A percentile compares a stretch with the other conserved stretches of the same genome.
Evolutionary conservation across 306 rosid species (phyloP).

Genomic region (Erythrophleum fordii): DNA sequence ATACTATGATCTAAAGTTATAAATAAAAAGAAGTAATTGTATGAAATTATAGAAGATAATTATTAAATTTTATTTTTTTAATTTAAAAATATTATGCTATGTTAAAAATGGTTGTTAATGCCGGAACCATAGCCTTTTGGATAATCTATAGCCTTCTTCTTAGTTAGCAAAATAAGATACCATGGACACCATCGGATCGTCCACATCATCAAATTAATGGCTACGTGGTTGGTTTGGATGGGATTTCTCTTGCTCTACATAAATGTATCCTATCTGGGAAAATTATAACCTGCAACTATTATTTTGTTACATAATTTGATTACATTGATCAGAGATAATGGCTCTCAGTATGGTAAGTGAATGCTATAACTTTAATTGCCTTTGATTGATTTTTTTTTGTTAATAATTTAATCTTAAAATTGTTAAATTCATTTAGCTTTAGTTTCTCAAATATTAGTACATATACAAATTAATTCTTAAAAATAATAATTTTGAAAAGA

Average conservation of each 20-base stretch:
- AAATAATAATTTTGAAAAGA: no score
- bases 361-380: background rate
- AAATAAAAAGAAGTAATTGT: no score
- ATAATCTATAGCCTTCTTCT: background rate
- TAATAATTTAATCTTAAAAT: no score
- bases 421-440: no score
- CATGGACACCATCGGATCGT: background rate
- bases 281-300: background rate
- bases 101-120: background rate
- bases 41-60: no score
- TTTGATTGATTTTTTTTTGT: background rate
- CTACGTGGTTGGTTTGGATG: constrained; percentile 20
- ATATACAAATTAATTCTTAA: no score
- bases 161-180: background rate
- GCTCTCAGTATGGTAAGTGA: constrained; percentile 24
- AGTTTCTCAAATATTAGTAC: no score
- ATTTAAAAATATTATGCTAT: no score
- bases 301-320: background rate
- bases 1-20: no score
- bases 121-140: background rate
- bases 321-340: constrained; percentile 31
- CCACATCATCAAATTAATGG: background rate
- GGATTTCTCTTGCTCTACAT: background rate
- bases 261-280: constrained; percentile 17
- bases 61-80: no score